phyloP scores from a whole-genome alignment of 495 filamentous ascomycete genomes.

The Tuber umbilicatum region DNA sequence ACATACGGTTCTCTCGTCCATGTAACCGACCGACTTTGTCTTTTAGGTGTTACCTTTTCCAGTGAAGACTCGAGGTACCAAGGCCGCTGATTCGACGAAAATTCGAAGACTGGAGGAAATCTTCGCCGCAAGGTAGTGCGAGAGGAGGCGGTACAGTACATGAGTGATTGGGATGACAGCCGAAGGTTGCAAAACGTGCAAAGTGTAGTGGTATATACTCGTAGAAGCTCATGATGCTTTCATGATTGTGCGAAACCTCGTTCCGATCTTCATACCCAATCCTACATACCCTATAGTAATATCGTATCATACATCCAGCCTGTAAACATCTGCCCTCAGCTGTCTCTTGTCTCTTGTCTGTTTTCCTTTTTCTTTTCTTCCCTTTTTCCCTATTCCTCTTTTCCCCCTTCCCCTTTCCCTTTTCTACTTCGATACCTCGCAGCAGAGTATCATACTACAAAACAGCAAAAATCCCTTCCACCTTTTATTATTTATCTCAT shows the following conservation, averaged over 20 bases:
- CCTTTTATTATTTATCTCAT: not conserved
- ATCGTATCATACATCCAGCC: not conserved
- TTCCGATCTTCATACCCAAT: slow-evolving; percentile 1
- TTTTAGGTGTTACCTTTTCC: not conserved
- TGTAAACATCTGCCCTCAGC: slow-evolving; percentile 1
- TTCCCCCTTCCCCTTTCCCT: not conserved
- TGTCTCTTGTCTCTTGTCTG: not conserved
- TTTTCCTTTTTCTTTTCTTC: not conserved
- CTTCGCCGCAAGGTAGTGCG: slow-evolving; percentile 10
- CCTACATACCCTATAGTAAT: not conserved
- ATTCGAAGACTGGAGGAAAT: slow-evolving; percentile 9
- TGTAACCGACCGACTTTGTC: not conserved
- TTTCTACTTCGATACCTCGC: not conserved
- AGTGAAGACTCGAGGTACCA: not conserved
- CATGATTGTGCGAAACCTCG: not conserved
- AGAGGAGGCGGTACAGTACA: not conserved
- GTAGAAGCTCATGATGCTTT: not conserved
- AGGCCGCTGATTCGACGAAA: not conserved
- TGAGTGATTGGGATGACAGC: not conserved
- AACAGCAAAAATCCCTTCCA: not conserved
- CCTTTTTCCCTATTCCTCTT: not conserved
- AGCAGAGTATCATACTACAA: not conserved
- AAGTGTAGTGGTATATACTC: not conserved
- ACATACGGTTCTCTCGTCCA: not conserved
- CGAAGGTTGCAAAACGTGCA: slow-evolving; percentile 1